phyloP scores from a whole-genome alignment of 1,284 basidiomycete genomes.

The Melampsora larici-populina region DNA sequence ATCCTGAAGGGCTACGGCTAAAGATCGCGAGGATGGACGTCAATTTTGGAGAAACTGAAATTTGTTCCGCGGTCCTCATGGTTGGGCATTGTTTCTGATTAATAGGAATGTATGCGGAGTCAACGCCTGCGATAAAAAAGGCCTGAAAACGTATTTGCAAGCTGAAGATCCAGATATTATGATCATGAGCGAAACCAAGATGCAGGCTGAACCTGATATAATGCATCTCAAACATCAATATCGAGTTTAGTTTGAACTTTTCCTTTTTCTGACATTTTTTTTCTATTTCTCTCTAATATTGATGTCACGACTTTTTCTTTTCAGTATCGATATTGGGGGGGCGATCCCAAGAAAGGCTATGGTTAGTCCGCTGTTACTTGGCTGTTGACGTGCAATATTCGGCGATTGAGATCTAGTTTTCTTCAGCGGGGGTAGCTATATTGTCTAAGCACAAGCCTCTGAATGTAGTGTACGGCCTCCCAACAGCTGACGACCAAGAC shows the following conservation, averaged over 20 bases:
- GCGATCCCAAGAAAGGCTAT: conserved; percentile 35
- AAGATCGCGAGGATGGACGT: too few species aligned
- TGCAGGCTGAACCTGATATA: conserved; percentile 32
- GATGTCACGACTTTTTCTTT: conserved; percentile 1
- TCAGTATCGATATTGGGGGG: conserved; percentile 39
- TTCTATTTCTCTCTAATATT: neutral
- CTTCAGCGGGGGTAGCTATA: conserved; percentile 30
- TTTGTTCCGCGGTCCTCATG: too few species aligned
- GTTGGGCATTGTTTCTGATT: neutral
- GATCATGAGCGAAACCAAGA: conserved; percentile 38
- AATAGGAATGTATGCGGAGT: conserved; percentile 42
- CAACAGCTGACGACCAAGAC: conserved; percentile 32
- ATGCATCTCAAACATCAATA: conserved; percentile 33
- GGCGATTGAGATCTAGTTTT: neutral
- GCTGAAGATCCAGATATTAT: conserved; percentile 42
- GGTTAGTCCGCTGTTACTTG: conserved; percentile 10
- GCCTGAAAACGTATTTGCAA: conserved; percentile 30
- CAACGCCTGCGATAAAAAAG: conserved; percentile 33
- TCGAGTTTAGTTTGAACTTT: neutral
- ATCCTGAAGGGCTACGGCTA: neutral
- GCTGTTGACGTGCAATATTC: neutral
- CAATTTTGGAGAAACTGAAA: too few species aligned
- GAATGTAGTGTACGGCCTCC: conserved; percentile 34
- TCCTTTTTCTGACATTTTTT: neutral
- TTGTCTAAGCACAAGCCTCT: conserved; percentile 40